Evolutionary conservation across 148 eudicot species (phyloP), one percentile per base, ranked within the genome.

Genomic region (Nepenthes gracilis): DNA sequence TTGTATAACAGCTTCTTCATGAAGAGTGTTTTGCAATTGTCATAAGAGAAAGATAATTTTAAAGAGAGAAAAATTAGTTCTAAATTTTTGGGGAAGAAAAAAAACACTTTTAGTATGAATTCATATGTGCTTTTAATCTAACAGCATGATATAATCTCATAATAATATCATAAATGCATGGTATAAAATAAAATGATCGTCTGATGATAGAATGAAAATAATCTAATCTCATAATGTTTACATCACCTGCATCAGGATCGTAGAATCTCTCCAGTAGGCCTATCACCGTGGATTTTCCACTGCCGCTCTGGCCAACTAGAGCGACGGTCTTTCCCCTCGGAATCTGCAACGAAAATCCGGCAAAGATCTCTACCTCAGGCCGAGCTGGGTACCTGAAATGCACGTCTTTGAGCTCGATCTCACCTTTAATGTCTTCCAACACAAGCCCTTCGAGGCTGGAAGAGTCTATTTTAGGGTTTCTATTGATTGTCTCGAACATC

Each of bases 251-350:
- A 47, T 62, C 64, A 56, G 79, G 79, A 64, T 75, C 79, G 63
- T 75, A 75, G 45, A 76, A 76, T 50, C 80, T 71, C 45, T 76
- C 80, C 32, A 76, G 48, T 43, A 76, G 61, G 66, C 59, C 67
- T 36, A 76, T 68, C 56, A 76, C 73, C 35, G 76, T 76, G 50
- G 80, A 76, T 64, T 76, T 76, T 12, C 80, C 80, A 64, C 80
- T 71, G 34, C 80, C 80, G 55, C 80, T 76, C n/a, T 64, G 72
- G 51, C 80, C 80, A 49, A 76, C 76, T 33, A 76, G 54, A 67
- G 80, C 80, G 47, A 57, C 69, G 36, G 72, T 76, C 38, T 62
- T 68, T 49, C 80, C 76, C 35, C 58, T 71, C 2, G 80, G 69
- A 38, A 76, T 70, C 15, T 37, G 11, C 12, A 76, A 63, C 15